Evolutionary conservation across 1,284 basidiomycete species (phyloP).

Genomic region (Porogramme epimiltina): DNA sequence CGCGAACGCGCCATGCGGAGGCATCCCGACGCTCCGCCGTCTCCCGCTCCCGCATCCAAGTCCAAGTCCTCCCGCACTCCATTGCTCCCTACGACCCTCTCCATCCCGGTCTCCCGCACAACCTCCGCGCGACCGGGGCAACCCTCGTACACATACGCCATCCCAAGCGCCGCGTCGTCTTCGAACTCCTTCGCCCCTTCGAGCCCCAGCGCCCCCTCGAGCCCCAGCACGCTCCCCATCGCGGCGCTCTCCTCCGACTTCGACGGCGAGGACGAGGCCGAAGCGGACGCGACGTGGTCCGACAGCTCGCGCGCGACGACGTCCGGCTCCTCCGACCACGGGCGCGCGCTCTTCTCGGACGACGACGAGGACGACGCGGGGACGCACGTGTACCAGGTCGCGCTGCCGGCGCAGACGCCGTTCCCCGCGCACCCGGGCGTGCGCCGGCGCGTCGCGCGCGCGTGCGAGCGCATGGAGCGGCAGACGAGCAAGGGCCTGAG

Average conservation of each 20-base stretch:
- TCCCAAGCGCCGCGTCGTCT: neutral
- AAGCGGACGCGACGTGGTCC: conserved; percentile 7
- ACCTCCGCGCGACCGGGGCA: neutral
- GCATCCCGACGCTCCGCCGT: conserved; percentile 1
- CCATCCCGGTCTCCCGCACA: neutral
- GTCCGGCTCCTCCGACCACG: neutral
- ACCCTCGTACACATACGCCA: neutral
- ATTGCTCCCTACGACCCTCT: neutral
- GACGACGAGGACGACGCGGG: neutral
- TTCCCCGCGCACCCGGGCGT: conserved; percentile 28
- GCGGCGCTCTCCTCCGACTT: conserved; percentile 13
- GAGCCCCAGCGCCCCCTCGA: conserved; percentile 19
- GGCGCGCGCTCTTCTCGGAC: neutral
- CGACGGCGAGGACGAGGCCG: conserved; percentile 7
- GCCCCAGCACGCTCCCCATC: conserved; percentile 20
- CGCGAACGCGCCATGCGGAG: conserved; percentile 24
- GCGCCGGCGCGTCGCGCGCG: conserved; percentile 31
- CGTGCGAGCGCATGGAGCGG: conserved; percentile 27
- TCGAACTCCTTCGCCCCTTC: conserved; percentile 11
- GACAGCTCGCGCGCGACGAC: conserved; percentile 8
- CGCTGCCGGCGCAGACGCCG: conserved; percentile 28
- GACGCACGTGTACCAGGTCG: conserved; percentile 14
- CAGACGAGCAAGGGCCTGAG: conserved; percentile 30
- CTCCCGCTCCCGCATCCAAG: neutral
- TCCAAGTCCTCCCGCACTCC: neutral